Base-by-base conservation (phyloP, 2,329 filamentous ascomycete species). In the Trichophyton equinum region DNA sequence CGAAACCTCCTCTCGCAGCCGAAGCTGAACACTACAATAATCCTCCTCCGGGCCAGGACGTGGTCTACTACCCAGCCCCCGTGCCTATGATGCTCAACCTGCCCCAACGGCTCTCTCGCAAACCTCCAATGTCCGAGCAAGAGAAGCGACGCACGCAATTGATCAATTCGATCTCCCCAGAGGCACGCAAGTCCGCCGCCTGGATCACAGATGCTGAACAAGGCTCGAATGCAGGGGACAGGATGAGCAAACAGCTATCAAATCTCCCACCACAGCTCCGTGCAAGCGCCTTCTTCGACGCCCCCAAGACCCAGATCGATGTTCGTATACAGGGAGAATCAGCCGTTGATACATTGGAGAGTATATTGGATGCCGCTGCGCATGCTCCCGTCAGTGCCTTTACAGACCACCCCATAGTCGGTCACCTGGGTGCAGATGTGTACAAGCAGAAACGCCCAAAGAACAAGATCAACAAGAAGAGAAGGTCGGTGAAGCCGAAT, bases 41-140 rank as follows among this genome's bases (percentile, higher is more conserved):
- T 61, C 71, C 75, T 2, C 71, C 69, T 57, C 86, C 86, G 1
- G 86, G 84, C 3, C 84, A 92, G 65, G 79, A 85, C 67, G 96
- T 97, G 89, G 84, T 96, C 8, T 97, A 87, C 74, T 99, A 99
- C 72, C 94, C 94, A 13, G 94, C 94, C 2, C 91, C 90, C 0
- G 94, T 99, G 2, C 94, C 94, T 2, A 86, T 88, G 64, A 91
- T 95, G 85, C 81, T 99, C 61, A 97, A 96, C 68, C 77, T 99
- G 11, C 94, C 94, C 0, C 90, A 91, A 51, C 88, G 90, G 67
- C 77, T 97, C 58, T 95, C 91, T 0, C 88, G 86, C 67, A 81
- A 85, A 59, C 84, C 87, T 7, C 76, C 82, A 2, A 30, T 27
- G 20, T 75, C 79, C 8, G 80, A 85, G 4, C 81, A 85, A 60